Evolutionary conservation across 331 rosid species (phyloP), one percentile per base, ranked within the genome.

Genomic region (Pyrus hybrid): DNA sequence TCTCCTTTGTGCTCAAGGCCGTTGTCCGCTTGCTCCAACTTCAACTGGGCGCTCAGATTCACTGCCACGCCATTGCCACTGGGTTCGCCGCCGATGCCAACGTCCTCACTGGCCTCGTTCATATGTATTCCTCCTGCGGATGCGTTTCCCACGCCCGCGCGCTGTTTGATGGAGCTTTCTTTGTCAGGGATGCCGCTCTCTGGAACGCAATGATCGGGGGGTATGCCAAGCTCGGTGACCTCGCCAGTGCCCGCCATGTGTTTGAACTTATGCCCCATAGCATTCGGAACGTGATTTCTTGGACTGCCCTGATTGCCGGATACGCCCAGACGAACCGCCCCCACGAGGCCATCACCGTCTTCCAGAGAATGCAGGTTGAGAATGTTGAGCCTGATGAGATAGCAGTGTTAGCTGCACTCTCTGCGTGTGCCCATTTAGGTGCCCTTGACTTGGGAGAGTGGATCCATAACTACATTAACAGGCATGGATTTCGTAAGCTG

Each of bases 361-460:
- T 91, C 71, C 75, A 75, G 62, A 70, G 76, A 78, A 88, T 91
- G 96, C 93, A 74, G 83, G 56, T 87, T n/a, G 79, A 82, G 43
- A 58, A 87, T 75, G 88, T 91, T 63, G 78, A 82, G 64, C 90
- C 96, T 0, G 93, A 91, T 79, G 93, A 79, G 68, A 83, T 88
- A 45, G 70, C 89, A 2, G 75, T 88, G 73, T 43, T 91, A 78
- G 86, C 82, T 43, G 84, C 85, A 70, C 86, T 91, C 72, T 88
- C 91, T 14, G 96, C 93, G 8, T 88, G 96, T 84, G 88, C 90
- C 23, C 86, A 84, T 66, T 69, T 88, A 81, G 93, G 96, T 20
- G 86, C 91, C 51, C 86, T 88, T 29, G 83, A 77, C 43, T 68
- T 88, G 45, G 93, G 96, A 49, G 86, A 82, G 75, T 85, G 93